Conservation (phyloP, 306 rosid species). For the Vigna reflexopilosa region DNA sequence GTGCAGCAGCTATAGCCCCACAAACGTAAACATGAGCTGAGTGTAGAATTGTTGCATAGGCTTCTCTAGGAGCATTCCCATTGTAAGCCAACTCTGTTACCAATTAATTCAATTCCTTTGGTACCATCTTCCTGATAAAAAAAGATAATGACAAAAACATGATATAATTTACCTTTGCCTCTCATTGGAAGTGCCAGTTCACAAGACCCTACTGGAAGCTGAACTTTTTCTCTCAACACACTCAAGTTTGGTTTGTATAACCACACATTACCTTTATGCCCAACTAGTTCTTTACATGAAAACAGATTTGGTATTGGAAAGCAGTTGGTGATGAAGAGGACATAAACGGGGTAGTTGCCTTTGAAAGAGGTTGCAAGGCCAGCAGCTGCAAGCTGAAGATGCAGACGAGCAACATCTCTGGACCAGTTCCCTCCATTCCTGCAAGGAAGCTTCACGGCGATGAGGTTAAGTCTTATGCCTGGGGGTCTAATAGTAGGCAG, state of each 20-base stretch:
- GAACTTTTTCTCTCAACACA: slow-evolving; percentile 67
- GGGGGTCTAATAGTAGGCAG: slow-evolving; percentile 70
- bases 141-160: slow-evolving; percentile 6
- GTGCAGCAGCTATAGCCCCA: slow-evolving; percentile 96
- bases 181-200: slow-evolving; percentile 89
- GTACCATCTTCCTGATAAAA: slow-evolving; percentile 16
- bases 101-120: slow-evolving; percentile 41
- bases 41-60: slow-evolving; percentile 94
- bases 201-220: slow-evolving; percentile 90
- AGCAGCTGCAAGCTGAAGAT: slow-evolving; percentile 91
- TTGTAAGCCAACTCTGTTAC: slow-evolving; percentile 68
- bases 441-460: slow-evolving; percentile 90
- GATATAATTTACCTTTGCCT: slow-evolving; percentile 70
- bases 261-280: slow-evolving; percentile 74
- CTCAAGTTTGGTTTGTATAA: slow-evolving; percentile 78
- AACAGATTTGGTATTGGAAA: slow-evolving; percentile 85
- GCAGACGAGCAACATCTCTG: slow-evolving; percentile 87
- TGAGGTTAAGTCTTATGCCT: slow-evolving; percentile 71
- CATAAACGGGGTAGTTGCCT: slow-evolving; percentile 69
- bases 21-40: slow-evolving; percentile 94
- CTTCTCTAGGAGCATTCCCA: slow-evolving; percentile 76
- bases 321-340: slow-evolving; percentile 75
- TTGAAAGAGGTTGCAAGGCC: slow-evolving; percentile 78
- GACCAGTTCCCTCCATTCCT: slow-evolving; percentile 78
- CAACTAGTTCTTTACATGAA: slow-evolving; percentile 73